A percentile compares a stretch with the other conserved stretches of the same genome.
These are phyloP conservation scores for Candida anutae DNA, from an alignment of 1,139 yeast species.

Conservation along the genomic window DNA sequence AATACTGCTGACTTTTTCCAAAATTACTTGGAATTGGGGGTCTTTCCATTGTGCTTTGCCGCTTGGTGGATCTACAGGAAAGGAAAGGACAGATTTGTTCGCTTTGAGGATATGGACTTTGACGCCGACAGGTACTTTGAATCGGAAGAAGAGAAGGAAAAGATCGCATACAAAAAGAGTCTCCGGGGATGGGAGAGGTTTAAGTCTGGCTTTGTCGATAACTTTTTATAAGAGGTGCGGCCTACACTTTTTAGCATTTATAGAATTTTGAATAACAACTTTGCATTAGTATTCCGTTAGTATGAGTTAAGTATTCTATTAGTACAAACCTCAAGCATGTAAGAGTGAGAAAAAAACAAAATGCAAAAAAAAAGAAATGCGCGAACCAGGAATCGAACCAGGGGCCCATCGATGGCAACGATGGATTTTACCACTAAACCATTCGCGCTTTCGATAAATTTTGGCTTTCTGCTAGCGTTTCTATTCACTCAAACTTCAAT, in stretches of 20 bases:
- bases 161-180: constrained; percentile 28
- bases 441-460: not conserved
- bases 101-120: constrained; percentile 51
- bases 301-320: too few relatives aligned
- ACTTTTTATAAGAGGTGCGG: constrained; percentile 13
- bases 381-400: not conserved
- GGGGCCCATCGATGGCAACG: constrained; percentile 1
- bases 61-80: constrained; percentile 41
- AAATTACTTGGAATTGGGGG: constrained; percentile 29
- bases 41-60: constrained; percentile 28
- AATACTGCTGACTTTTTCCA: constrained; percentile 25
- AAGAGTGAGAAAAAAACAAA: too few relatives aligned
- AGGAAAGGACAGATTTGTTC: constrained; percentile 40
- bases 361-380: not conserved
- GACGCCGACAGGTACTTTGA: constrained; percentile 51
- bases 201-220: constrained; percentile 23
- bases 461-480: too few relatives aligned
- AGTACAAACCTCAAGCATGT: too few relatives aligned
- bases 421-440: not conserved
- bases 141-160: constrained; percentile 39
- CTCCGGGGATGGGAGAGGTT: constrained; percentile 41
- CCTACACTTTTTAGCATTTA: too few relatives aligned
- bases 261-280: too few relatives aligned
- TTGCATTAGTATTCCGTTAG: too few relatives aligned
- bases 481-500: too few relatives aligned